These are phyloP conservation scores for Candida railenensis DNA, from an alignment of 805 yeast genomes.

Conservation along the genomic window DNA sequence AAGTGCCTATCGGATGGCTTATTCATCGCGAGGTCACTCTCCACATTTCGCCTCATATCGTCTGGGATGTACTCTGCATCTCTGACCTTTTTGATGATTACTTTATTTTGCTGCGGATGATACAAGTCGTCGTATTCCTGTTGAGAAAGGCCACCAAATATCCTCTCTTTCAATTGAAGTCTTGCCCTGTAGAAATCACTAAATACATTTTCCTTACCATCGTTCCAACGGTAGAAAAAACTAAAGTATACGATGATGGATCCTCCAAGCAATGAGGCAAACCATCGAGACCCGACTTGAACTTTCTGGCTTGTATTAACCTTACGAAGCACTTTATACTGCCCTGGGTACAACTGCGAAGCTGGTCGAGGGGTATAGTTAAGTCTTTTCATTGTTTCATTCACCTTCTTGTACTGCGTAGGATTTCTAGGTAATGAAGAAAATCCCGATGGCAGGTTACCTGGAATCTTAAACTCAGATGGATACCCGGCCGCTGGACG, in stretches of 20 bases:
- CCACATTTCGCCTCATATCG: slow-evolving; percentile 42
- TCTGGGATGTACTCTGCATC: slow-evolving; percentile 44
- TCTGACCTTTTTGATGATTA: slow-evolving; percentile 42
- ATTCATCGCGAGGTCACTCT: slow-evolving; percentile 51
- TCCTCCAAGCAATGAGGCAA: slow-evolving; percentile 50
- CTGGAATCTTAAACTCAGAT: slow-evolving; percentile 71
- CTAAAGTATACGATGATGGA: slow-evolving; percentile 56
- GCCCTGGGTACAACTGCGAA: slow-evolving; percentile 74
- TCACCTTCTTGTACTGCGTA: slow-evolving; percentile 63
- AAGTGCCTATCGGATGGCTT: slow-evolving; percentile 72
- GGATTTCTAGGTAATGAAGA: slow-evolving; percentile 63
- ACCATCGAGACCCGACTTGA: slow-evolving; percentile 58
- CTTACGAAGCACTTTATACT: slow-evolving; percentile 66
- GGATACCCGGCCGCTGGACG: slow-evolving; percentile 88
- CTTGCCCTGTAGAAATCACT: slow-evolving; percentile 65
- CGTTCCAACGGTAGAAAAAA: slow-evolving; percentile 83
- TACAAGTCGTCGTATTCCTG: slow-evolving; percentile 65
- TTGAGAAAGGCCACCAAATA: slow-evolving; percentile 52
- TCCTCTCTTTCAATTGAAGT: slow-evolving; percentile 50
- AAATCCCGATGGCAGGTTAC: slow-evolving; percentile 53
- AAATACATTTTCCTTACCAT: slow-evolving; percentile 74
- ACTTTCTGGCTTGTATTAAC: slow-evolving; percentile 53
- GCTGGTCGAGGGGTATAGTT: slow-evolving; percentile 79
- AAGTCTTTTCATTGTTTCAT: slow-evolving; percentile 70
- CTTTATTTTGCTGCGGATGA: slow-evolving; percentile 40